Evolutionary conservation across 495 filamentous ascomycete species (phyloP), one percentile per base, ranked within the genome.

Genomic region (Penicillium flavigenum): DNA sequence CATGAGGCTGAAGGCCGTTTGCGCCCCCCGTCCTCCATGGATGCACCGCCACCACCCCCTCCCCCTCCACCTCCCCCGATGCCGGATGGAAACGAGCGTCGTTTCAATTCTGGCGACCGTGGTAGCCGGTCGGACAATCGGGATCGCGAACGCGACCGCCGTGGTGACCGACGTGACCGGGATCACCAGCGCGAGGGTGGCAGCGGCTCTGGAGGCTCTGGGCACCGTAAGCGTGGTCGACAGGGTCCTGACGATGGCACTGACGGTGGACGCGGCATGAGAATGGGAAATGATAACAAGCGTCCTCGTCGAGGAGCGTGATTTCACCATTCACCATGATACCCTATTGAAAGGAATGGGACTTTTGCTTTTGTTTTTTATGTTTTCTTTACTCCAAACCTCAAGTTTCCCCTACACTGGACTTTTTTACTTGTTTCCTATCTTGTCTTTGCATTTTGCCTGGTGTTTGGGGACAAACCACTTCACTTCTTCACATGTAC

Each of bases 281-380:
- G 76, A 10, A 72, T 71, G 58, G 72, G 73, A 22, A 67, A 63
- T 56, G 77, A 79, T 4, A 79, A 63, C 57, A 79, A 79, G 56
- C 73, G 77, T 31, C 71, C 73, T 47, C 73, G 77, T 47, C 73
- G 77, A 38, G 77, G 77, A 49, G 64, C 61, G 34, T 78, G 61
- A 74, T 48, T n/a, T 4, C 10, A 26, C 16, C 12, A 16, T 47
- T 38, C 22, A 11, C 31, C 38, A 29, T 52, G 41, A 46, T 45
- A 27, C 24, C 26, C 47, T 14, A 34, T 34, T 17, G 5, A 24
- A 38, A 27, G 47, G 48, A 34, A 47, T 43, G 14, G 31, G 17
- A 34, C 14, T 14, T 51, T 45, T 32, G 1, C 29, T 48, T 44
- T 56, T 22, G 1, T 22, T 22, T 47, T 31, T 26, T 26, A 11